These are phyloP conservation scores for Exophiala phaeomuriformis DNA, from an alignment of 2,329 filamentous ascomycete species.

Conservation along the genomic window DNA sequence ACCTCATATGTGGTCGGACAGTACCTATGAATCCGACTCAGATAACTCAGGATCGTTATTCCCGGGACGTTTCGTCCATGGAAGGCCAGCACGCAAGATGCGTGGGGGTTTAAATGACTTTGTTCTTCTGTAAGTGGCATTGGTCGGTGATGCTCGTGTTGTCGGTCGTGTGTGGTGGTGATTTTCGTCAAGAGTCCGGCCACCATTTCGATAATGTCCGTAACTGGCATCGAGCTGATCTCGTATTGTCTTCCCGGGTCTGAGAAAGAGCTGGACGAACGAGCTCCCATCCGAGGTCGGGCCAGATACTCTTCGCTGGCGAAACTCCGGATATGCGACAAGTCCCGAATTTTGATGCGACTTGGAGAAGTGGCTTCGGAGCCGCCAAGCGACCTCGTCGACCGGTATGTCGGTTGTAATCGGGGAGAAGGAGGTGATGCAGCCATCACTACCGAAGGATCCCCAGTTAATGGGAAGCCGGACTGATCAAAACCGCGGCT, in stretches of 20 bases:
- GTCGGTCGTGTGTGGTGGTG: constrained; percentile 88
- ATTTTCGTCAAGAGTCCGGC: constrained; percentile 94
- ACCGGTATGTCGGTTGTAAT: constrained; percentile 40
- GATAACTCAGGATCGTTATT: constrained; percentile 92
- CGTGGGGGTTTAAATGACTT: constrained; percentile 55
- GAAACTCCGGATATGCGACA: constrained; percentile 85
- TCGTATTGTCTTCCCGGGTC: constrained; percentile 65
- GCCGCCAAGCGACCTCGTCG: constrained; percentile 37
- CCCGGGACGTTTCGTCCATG: constrained; percentile 97
- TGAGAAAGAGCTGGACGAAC: constrained; percentile 40
- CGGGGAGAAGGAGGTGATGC: constrained; percentile 41
- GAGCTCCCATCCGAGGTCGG: constrained; percentile 41
- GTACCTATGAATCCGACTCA: constrained; percentile 96
- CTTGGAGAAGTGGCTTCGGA: constrained; percentile 45
- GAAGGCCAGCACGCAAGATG: constrained; percentile 77
- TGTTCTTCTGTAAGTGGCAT: constrained; percentile 55
- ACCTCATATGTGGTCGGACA: constrained; percentile 98
- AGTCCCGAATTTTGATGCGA: constrained; percentile 73
- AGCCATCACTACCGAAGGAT: constrained; percentile 29
- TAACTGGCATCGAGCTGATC: constrained; percentile 94
- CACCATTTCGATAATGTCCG: constrained; percentile 98
- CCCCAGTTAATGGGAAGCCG: constrained; percentile 28
- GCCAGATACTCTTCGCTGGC: constrained; percentile 67
- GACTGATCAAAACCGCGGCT: constrained; percentile 27
- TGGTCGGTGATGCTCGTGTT: constrained; percentile 82